Evolutionary conservation across 2,329 filamentous ascomycete genomes (phyloP), one percentile per base, ranked within the genome.

Genomic region (Fusarium chlamydosporum): DNA sequence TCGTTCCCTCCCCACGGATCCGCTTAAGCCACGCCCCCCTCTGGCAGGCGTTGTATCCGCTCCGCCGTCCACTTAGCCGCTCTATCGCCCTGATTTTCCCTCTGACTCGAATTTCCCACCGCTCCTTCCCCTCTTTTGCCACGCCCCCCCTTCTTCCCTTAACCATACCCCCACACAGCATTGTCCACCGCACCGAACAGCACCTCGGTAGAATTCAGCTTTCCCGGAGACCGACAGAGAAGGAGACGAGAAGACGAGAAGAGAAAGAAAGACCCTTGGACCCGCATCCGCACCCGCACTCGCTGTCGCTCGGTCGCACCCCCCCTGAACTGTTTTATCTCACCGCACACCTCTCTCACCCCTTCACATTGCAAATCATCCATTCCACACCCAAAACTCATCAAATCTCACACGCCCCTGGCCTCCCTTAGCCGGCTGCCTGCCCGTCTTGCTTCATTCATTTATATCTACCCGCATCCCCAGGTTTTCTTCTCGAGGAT

Each of bases 401-500:
- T 67, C 60, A 54, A 50, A 65, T 66, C 61, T 35, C 37, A 65
- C 71, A 56, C 66, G 61, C 70, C 71, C 56, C 33, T 52, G 64
- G 68, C 67, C 71, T 73, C 67, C 65, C 66, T 69, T 52, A 58
- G 56, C 65, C 53, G 67, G 59, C 67, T 73, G 71, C 71, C 71
- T 72, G 71, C 68, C 64, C 46, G 56, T 61, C 46, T 66, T 66
- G 71, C 72, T 62, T 62, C 59, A 62, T 64, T 71, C 70, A 72
- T 74, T 72, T 74, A 74, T 74, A 74, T 69, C 63, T 59, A 70
- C 62, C 71, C 71, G 42, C 65, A 63, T 74, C 72, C 72, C 72
- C 72, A 60, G 72, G 65, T 67, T 68, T 57, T 45, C 35, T 10
- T 65, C 56, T 55, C 40, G 54, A 64, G 56, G 54, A 56, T 66